Base-by-base conservation (phyloP, 176 grass and related monocot genomes). In the Oryza glumipatula region DNA sequence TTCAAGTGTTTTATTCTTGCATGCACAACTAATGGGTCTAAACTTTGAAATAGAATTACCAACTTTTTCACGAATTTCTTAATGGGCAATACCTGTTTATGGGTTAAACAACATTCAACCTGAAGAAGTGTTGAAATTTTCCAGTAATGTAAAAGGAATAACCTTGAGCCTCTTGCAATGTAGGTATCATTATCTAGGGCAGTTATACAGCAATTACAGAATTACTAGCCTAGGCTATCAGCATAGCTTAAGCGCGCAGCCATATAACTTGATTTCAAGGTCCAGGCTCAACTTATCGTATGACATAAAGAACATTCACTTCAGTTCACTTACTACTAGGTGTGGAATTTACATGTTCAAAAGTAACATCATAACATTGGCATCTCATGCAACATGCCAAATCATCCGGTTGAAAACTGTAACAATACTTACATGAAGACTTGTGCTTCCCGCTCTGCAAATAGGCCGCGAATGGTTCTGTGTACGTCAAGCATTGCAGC, bases 381-480 rank as follows among this genome's bases (percentile, higher is more conserved):
- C 68, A 61, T 74, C 1, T 64, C 32, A 79, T 78, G 19, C 14
- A 54, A 52, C 3, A 36, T 17, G 22, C 26, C 13, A 15, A 83
- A 32, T 71, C 21, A 9, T 52, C 7, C 23, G 9, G 65, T 80
- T 75, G 64, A 32, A 33, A 63, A 52, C 41, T 80, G 64, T 67
- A 63, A 75, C 56, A 75, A 70, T 79, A 91, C 96, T 92, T 92
- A 96, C 96, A 99, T 80, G 94, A 92, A 63, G 86, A 94, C 82
- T 86, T 94, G 76, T 99, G 96, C 78, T 89, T 94, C 32, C 96
- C 94, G n/a, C 96, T 99, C 82, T 91, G 96, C 78, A 99, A 84
- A 88, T 99, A 96, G 21, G 96, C 96, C n/a, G 94, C 96, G 24
- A 99, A 99, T 5, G 96, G 96, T 67, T 99, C 96, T 2, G 93